Evolutionary conservation across 2,329 filamentous ascomycete species (phyloP).

Genomic region (Colletotrichum orchidophilum): DNA sequence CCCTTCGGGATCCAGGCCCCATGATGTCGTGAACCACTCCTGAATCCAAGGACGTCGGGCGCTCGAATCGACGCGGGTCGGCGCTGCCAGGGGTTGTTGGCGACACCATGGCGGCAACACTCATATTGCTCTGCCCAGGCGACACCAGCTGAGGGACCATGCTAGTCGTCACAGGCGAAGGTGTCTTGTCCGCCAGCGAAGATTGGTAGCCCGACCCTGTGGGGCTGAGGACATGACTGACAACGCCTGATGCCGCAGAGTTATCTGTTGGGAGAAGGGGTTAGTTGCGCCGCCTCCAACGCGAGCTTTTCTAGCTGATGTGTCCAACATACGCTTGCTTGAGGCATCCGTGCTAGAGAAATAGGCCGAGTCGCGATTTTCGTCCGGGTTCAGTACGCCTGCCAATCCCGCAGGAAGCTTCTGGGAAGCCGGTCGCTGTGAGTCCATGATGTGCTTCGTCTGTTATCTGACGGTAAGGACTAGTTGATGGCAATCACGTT

Average conservation of each 20-base stretch:
- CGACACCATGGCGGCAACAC: conserved; percentile 72
- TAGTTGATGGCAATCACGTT: not conserved
- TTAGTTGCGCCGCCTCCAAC: conserved; percentile 22
- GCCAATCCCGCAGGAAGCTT: conserved; percentile 60
- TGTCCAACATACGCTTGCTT: conserved; percentile 50
- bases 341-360: conserved; percentile 54
- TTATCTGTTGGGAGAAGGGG: conserved; percentile 46
- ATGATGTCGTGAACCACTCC: conserved; percentile 45
- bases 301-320: conserved; percentile 31
- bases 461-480: not conserved
- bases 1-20: conserved; percentile 68
- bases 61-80: conserved; percentile 55
- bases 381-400: conserved; percentile 61
- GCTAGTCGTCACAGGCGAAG: conserved; percentile 65
- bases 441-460: conserved; percentile 20
- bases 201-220: conserved; percentile 58
- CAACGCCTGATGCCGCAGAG: conserved; percentile 52
- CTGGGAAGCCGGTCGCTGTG: conserved; percentile 44
- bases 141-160: conserved; percentile 64
- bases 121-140: conserved; percentile 68
- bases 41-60: conserved; percentile 49
- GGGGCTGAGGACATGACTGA: conserved; percentile 28
- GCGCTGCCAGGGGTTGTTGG: conserved; percentile 59
- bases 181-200: conserved; percentile 67
- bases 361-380: conserved; percentile 56